phyloP scores from a whole-genome alignment of 257 asterid genomes.

The Misopates orontium region DNA sequence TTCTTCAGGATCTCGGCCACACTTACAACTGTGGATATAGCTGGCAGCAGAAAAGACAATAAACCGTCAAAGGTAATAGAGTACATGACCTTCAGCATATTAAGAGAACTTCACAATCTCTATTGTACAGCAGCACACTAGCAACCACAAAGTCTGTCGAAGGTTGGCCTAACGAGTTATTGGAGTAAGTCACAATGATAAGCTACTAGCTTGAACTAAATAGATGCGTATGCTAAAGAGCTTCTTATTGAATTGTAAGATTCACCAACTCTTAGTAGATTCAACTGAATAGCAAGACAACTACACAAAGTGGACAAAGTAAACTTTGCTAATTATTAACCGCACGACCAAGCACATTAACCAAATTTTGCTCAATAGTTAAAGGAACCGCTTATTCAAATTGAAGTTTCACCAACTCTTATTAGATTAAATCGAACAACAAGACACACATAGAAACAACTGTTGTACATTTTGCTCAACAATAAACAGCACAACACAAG shows the following conservation, averaged over 20 bases:
- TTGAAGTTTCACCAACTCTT: not conserved
- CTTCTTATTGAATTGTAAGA: not conserved
- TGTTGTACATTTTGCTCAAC: not conserved
- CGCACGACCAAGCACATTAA: not conserved
- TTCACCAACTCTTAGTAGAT: not conserved
- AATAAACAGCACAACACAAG: too few relatives aligned
- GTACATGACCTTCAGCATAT: not conserved
- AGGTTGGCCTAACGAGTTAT: not conserved
- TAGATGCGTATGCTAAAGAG: too few relatives aligned
- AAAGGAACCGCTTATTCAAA: too few relatives aligned
- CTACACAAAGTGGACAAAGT: too few relatives aligned
- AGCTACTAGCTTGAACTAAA: not conserved
- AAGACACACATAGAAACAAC: not conserved
- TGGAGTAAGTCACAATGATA: not conserved
- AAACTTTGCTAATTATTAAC: not conserved
- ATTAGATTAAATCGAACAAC: not conserved
- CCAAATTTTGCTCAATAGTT: too few relatives aligned
- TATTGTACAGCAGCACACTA: not conserved
- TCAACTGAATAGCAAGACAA: not conserved
- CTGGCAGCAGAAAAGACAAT: constrained; percentile 40
- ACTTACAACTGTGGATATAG: constrained; percentile 82
- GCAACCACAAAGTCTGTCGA: not conserved
- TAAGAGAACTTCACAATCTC: not conserved
- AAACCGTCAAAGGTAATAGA: not conserved
- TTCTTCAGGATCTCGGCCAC: constrained; percentile 86